These are phyloP conservation scores for Boletus vermiculosoides DNA, from an alignment of 768 basidiomycete genomes.

Conservation along the genomic window DNA sequence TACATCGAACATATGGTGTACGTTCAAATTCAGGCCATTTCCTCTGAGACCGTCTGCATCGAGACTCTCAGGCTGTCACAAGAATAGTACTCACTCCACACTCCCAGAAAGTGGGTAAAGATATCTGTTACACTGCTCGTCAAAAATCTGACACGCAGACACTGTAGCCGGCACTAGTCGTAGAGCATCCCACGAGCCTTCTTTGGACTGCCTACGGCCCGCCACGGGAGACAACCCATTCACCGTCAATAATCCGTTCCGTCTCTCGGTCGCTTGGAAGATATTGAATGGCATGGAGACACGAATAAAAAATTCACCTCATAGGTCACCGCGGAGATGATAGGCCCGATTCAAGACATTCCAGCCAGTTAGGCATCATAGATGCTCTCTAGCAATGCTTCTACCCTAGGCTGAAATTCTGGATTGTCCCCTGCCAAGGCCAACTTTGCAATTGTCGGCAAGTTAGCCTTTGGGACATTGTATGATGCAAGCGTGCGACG, in stretches of 20 bases:
- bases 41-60: slow-evolving; percentile 3
- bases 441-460: slow-evolving; percentile 48
- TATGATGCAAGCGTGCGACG: slow-evolving; percentile 57
- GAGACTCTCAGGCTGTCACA: not conserved
- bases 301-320: not conserved
- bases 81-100: not conserved
- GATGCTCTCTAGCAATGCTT: slow-evolving; percentile 49
- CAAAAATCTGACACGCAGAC: not conserved
- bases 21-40: not conserved
- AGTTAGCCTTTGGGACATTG: slow-evolving; percentile 58
- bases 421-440: slow-evolving; percentile 34
- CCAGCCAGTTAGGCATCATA: slow-evolving; percentile 26
- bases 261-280: not conserved
- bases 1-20: slow-evolving; percentile 6
- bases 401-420: slow-evolving; percentile 37
- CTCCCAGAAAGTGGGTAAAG: not conserved
- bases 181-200: not conserved
- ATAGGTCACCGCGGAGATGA: not conserved
- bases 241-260: not conserved
- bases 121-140: not conserved
- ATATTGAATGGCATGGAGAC: not conserved
- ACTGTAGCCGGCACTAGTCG: not conserved
- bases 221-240: not conserved
- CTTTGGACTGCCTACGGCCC: not conserved
- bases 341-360: not conserved